phyloP scores from a whole-genome alignment of 108 stramenopile species.

The Seminavis robusta region DNA sequence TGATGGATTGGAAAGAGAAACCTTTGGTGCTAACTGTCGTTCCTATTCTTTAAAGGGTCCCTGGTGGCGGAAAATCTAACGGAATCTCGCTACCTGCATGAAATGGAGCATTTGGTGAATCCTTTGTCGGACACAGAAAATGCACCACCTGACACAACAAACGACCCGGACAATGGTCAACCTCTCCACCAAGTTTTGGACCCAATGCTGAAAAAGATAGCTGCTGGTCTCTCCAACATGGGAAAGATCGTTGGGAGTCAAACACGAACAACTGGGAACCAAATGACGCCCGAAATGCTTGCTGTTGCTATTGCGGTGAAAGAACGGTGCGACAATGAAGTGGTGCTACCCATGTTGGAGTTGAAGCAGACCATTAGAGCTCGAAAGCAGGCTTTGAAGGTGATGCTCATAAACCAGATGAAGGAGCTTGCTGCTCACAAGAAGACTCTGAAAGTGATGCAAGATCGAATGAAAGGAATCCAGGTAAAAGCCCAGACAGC shows the following conservation, averaged over 20 bases:
- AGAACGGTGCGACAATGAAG: constrained; percentile 57
- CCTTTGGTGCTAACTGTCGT: too few species aligned
- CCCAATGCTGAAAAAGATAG: constrained; percentile 48
- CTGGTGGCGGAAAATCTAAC: constrained; percentile 60
- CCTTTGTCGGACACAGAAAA: too few species aligned
- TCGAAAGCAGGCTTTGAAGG: constrained; percentile 34
- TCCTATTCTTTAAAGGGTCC: too few species aligned
- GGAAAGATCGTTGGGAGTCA: constrained; percentile 66
- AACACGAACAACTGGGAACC: constrained; percentile 38
- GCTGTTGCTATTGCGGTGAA: constrained; percentile 58
- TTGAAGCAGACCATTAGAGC: constrained; percentile 45
- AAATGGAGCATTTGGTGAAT: constrained; percentile 30
- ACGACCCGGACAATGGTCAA: constrained; percentile 25
- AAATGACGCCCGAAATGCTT: constrained; percentile 48
- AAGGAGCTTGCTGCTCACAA: constrained; percentile 37
- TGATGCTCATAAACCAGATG: constrained; percentile 42
- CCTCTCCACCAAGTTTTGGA: constrained; percentile 48
- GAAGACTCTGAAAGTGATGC: constrained; percentile 33
- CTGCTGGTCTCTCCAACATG: constrained; percentile 52
- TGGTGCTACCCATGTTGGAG: constrained; percentile 64
- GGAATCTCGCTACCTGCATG: constrained; percentile 51
- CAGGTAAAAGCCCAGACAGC: constrained; percentile 32
- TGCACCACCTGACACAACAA: too few species aligned
- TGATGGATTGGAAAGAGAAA: too few species aligned
- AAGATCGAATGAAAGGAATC: constrained; percentile 28